Percentiles rank a stretch among this genome's conserved stretches.
These are phyloP conservation scores for Teratosphaeria epicoccoides DNA, from an alignment of 2,329 filamentous ascomycete species.

Conservation along the genomic window DNA sequence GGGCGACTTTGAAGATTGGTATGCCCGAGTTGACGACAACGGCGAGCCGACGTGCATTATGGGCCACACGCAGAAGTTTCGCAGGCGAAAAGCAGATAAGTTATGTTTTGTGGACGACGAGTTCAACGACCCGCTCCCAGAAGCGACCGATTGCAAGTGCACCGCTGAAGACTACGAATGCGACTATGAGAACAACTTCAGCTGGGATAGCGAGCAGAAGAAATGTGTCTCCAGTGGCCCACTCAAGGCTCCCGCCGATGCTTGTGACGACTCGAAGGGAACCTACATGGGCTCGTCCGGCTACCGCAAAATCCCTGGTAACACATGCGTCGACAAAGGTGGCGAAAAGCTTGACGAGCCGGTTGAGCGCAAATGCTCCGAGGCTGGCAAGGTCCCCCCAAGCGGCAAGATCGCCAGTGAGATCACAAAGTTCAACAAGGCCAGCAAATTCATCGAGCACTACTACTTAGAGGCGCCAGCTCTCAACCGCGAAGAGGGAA, in stretches of 20 bases:
- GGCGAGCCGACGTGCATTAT: constrained; percentile 81
- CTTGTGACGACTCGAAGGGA: constrained; percentile 60
- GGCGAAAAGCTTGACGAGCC: constrained; percentile 34
- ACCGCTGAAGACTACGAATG: constrained; percentile 84
- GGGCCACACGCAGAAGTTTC: constrained; percentile 86
- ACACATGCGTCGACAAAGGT: constrained; percentile 35
- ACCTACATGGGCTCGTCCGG: constrained; percentile 80
- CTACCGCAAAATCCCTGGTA: constrained; percentile 74
- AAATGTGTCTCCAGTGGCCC: constrained; percentile 57
- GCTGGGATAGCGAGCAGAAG: constrained; percentile 61
- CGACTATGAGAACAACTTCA: constrained; percentile 53
- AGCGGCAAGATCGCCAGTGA: constrained; percentile 57
- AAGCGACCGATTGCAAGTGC: constrained; percentile 69
- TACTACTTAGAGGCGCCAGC: constrained; percentile 60
- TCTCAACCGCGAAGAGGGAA: constrained; percentile 51
- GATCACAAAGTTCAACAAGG: constrained; percentile 50
- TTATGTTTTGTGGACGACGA: constrained; percentile 82
- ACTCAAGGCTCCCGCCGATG: constrained; percentile 56
- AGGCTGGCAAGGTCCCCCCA: constrained; percentile 44
- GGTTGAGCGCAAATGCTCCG: constrained; percentile 65
- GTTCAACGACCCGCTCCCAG: constrained; percentile 65
- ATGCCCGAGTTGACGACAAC: constrained; percentile 68
- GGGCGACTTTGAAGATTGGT: constrained; percentile 77
- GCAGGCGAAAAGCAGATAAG: constrained; percentile 72
- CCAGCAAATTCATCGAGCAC: constrained; percentile 44